A percentile compares a stretch with the other conserved stretches of the same genome.
Evolutionary conservation across 106 monocot species (phyloP).

Genomic region (Triglochin maritima): DNA sequence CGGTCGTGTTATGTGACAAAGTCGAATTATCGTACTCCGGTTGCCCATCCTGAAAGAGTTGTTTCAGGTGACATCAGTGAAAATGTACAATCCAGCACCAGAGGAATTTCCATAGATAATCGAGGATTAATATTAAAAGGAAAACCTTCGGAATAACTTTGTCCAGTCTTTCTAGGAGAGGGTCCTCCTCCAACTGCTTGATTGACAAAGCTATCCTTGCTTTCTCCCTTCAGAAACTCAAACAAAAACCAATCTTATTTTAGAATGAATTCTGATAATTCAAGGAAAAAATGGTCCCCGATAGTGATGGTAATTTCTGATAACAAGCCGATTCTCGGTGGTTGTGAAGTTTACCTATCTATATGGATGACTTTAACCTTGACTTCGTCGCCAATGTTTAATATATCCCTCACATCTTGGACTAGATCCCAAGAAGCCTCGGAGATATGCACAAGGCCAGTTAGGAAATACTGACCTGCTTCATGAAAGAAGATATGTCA

Average conservation of each 20-base stretch:
- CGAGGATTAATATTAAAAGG: background rate
- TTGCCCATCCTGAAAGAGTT: conserved; percentile 33
- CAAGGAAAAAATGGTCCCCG: background rate
- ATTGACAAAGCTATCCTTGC: conserved; percentile 71
- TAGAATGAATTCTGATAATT: background rate
- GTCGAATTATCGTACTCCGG: conserved; percentile 12
- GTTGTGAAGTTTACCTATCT: conserved; percentile 47
- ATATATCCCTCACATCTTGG: conserved; percentile 81
- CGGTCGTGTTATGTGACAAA: conserved; percentile 19
- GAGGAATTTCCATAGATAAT: background rate
- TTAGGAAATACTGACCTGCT: conserved; percentile 65
- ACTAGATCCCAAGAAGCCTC: conserved; percentile 97
- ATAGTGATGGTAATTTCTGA: too few species aligned
- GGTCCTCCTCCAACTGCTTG: conserved; percentile 89
- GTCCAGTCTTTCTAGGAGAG: conserved; percentile 79
- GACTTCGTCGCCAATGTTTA: conserved; percentile 56
- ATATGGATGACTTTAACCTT: conserved; percentile 74
- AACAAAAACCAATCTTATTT: background rate
- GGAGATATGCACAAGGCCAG: conserved; percentile 86
- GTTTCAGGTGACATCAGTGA: background rate
- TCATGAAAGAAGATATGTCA: background rate
- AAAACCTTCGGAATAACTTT: conserved; percentile 79
- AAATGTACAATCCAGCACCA: background rate
- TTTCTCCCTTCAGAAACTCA: conserved; percentile 40
- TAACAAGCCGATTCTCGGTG: background rate